These are phyloP conservation scores for Xanthoparmelia taractica DNA, from an alignment of 495 filamentous ascomycete species.

Conservation along the genomic window DNA sequence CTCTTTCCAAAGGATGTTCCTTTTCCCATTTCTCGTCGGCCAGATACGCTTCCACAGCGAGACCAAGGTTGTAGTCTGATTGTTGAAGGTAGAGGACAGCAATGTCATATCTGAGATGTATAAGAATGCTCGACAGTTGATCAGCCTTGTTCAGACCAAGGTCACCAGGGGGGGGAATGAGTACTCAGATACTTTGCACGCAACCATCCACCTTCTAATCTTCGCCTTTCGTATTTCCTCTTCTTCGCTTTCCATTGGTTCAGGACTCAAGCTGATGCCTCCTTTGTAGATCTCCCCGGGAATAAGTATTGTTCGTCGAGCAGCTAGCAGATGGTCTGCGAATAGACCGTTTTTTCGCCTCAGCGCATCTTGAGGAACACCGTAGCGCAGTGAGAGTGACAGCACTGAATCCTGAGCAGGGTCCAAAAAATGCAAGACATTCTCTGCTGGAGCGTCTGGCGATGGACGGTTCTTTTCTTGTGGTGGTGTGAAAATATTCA, in stretches of 20 bases:
- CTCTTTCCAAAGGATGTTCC: slow-evolving; percentile 50
- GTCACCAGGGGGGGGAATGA: neutral
- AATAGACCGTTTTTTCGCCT: slow-evolving; percentile 55
- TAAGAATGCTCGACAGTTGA: slow-evolving; percentile 13
- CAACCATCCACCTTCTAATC: slow-evolving; percentile 63
- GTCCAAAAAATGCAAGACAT: slow-evolving; percentile 62
- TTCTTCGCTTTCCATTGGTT: slow-evolving; percentile 59
- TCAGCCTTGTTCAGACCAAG: slow-evolving; percentile 6
- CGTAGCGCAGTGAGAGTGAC: slow-evolving; percentile 60
- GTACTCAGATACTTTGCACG: slow-evolving; percentile 59
- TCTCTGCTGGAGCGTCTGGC: slow-evolving; percentile 33
- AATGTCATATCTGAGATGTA: slow-evolving; percentile 52
- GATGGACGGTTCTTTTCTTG: slow-evolving; percentile 9
- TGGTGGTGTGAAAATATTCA: slow-evolving; percentile 19
- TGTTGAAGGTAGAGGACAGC: slow-evolving; percentile 64
- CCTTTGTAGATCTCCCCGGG: slow-evolving; percentile 57
- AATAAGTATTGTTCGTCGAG: slow-evolving; percentile 58
- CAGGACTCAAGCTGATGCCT: slow-evolving; percentile 53
- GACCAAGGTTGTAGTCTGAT: slow-evolving; percentile 54
- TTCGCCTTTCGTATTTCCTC: slow-evolving; percentile 57
- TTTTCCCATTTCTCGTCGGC: slow-evolving; percentile 67
- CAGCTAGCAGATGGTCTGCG: slow-evolving; percentile 56
- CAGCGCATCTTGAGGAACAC: slow-evolving; percentile 49
- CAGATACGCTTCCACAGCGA: slow-evolving; percentile 51
- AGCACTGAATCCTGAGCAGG: slow-evolving; percentile 52